Evolutionary conservation across 441 rosid species (phyloP), one percentile per base, ranked within the genome.

Genomic region (Pelargonium cotyledonis): DNA sequence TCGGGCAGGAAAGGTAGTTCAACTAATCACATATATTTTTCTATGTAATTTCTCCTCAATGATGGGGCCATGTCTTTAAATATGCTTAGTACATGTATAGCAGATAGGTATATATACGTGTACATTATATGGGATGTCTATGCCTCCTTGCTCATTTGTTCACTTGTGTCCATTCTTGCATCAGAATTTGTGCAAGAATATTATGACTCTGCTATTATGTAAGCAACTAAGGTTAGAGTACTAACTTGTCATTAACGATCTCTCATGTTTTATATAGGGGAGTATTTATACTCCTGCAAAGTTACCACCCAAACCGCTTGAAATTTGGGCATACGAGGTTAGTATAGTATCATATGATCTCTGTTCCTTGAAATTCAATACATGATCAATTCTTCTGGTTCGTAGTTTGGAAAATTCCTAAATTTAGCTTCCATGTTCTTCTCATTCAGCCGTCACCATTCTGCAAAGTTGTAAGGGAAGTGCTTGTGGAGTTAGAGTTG

Each of bases 281-380:
- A 75, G 83, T 64, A 80, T 81, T 51, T 91, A 94, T 73, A 80
- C 79, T 63, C 89, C 89, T 21, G 84, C 98, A 47, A 89, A 81
- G 80, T 74, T 87, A 73, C 98, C 97, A 66, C 96, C 96, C 40
- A 84, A 86, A 79, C 95, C 93, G 41, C 89, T 94, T 38, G 96
- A 84, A 77, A 16, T 91, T 73, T 94, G 98, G 97, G 86, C 96
- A 21, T 89, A 87, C n/a, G 95, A 94, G 89, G 98, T 89, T 51
- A 66, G 70, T 71, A 29, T 38, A 43, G n/a, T 57, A 44, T 58
- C 31, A 31, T 16, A 43, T 21, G 14, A 14, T 57, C 38, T 68
- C 47, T 41, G 44, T 9, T 63, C n/a, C 35, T 78, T 16, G 14
- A 43, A 41, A n/a, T 38, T 57, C 62, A 18, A 2, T 58, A n/a